A percentile compares a stretch with the other conserved stretches of the same genome.
Evolutionary conservation across 371 early-diverging fungal species (phyloP).

Genomic region (Apophysomyces variabilis): DNA sequence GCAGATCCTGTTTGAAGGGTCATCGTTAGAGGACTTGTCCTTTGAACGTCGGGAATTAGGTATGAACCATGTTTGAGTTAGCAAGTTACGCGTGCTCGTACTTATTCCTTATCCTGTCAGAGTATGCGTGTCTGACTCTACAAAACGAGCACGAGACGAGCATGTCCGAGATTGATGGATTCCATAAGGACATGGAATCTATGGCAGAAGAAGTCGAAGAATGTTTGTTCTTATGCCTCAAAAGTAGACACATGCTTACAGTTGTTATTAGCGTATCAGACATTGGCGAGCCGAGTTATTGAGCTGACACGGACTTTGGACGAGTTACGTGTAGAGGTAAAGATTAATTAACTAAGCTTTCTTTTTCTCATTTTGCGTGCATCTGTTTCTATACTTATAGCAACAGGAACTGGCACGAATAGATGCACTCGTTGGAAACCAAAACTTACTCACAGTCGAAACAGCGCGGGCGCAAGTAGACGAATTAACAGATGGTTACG

Average conservation of each 20-base stretch:
- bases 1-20: conserved; percentile 8
- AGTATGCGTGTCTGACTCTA: neutral
- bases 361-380: neutral
- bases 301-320: neutral
- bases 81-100: neutral
- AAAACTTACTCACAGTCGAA: conserved; percentile 11
- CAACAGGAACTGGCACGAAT: conserved; percentile 14
- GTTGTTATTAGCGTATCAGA: neutral
- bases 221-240: neutral
- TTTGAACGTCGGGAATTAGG: neutral
- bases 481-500: conserved; percentile 9
- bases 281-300: neutral
- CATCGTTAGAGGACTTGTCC: neutral
- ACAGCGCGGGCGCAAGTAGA: conserved; percentile 19
- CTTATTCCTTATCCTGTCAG: neutral
- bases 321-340: neutral
- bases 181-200: neutral
- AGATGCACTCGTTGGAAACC: neutral
- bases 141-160: neutral
- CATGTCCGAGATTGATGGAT: neutral
- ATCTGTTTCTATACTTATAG: neutral
- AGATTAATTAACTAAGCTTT: neutral
- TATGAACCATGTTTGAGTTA: neutral
- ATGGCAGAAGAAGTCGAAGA: neutral
- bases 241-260: neutral